phyloP scores from a whole-genome alignment of 306 rosid species.

The Pyrus pyrifolia region DNA sequence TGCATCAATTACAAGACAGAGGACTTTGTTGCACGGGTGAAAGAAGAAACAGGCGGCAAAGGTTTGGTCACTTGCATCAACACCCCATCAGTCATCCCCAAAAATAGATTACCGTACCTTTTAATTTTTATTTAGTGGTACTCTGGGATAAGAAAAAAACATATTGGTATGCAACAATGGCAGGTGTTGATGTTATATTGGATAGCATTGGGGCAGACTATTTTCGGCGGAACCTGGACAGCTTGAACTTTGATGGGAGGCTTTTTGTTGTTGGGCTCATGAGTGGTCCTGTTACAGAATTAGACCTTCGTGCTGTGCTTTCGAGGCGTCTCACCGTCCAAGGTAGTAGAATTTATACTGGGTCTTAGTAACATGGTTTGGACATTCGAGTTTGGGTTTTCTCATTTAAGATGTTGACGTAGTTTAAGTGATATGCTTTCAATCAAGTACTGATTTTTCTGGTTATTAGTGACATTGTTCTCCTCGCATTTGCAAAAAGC shows the following conservation, averaged over 20 bases:
- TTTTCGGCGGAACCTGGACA: conserved; percentile 57
- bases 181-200: conserved; percentile 95
- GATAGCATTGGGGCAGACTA: conserved; percentile 84
- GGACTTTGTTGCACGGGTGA: conserved; percentile 78
- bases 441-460: not conserved
- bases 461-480: not conserved
- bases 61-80: conserved; percentile 34
- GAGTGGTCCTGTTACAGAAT: conserved; percentile 57
- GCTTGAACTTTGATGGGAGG: conserved; percentile 82
- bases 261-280: conserved; percentile 69
- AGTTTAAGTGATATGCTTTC: not conserved
- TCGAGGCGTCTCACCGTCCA: conserved; percentile 88
- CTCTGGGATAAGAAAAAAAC: not conserved
- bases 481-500: not conserved
- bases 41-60: conserved; percentile 90
- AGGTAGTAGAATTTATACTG: conserved; percentile 36
- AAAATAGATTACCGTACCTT: not conserved
- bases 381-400: not conserved
- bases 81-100: not conserved
- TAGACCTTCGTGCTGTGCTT: conserved; percentile 48
- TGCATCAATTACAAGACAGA: conserved; percentile 84
- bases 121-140: not conserved
- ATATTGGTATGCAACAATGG: not conserved
- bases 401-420: not conserved
- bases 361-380: not conserved